These are phyloP conservation scores for Alternaria longipes DNA, from an alignment of 2,329 filamentous ascomycete species.

Conservation along the genomic window DNA sequence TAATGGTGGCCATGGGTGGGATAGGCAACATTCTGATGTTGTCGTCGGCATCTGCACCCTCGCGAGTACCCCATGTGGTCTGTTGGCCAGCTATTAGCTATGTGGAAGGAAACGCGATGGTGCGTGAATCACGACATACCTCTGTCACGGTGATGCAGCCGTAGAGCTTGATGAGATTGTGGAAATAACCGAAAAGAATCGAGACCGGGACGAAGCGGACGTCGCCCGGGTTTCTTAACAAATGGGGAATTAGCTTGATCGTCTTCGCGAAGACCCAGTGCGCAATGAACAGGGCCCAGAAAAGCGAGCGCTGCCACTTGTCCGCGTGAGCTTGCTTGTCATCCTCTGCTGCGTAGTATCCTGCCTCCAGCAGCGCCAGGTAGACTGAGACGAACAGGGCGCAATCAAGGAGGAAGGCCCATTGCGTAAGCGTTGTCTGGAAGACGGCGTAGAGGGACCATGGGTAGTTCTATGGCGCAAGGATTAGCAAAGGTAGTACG, in stretches of 20 bases:
- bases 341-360: conserved; percentile 36
- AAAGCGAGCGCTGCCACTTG: conserved; percentile 37
- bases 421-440: conserved; percentile 89
- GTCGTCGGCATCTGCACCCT: conserved; percentile 82
- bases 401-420: conserved; percentile 81
- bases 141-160: conserved; percentile 75
- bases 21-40: conserved; percentile 53
- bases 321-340: conserved; percentile 25
- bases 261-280: conserved; percentile 81
- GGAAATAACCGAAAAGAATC: conserved; percentile 89
- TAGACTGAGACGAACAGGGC: conserved; percentile 44
- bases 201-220: conserved; percentile 83
- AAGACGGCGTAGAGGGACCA: conserved; percentile 96
- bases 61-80: conserved; percentile 96
- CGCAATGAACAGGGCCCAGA: conserved; percentile 46
- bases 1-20: conserved; percentile 44
- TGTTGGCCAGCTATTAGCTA: conserved; percentile 52
- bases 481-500: conserved; percentile 37
- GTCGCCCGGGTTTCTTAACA: conserved; percentile 83
- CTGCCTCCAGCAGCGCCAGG: conserved; percentile 42
- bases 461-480: conserved; percentile 71
- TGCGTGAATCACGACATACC: conserved; percentile 37
- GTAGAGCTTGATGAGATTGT: conserved; percentile 91
- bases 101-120: conserved; percentile 20
- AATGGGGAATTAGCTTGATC: conserved; percentile 88